Percentiles rank a stretch among this genome's conserved stretches.
Conservation (phyloP, 768 basidiomycete species). For the Boletus barrowsii region DNA sequence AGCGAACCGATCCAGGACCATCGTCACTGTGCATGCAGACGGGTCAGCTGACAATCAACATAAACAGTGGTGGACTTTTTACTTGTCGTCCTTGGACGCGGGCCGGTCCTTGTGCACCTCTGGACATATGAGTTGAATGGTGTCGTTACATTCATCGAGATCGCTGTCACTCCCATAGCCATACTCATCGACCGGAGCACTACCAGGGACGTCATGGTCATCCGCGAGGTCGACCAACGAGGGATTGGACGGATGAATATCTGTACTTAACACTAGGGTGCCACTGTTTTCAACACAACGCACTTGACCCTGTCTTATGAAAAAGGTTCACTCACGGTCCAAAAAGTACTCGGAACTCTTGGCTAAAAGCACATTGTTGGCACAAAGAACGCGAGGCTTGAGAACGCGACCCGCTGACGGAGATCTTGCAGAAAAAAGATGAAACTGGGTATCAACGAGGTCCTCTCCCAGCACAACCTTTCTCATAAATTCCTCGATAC, state of each 20-base stretch:
- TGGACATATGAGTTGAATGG: no score
- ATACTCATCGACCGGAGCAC: not conserved
- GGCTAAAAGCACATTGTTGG: constrained; percentile 27
- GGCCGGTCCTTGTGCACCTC: no score
- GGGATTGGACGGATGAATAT: not conserved
- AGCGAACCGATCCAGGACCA: no score
- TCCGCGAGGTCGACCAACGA: not conserved
- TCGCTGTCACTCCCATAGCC: not conserved
- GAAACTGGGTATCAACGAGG: constrained; percentile 31
- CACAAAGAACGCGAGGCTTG: constrained; percentile 23
- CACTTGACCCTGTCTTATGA: no score
- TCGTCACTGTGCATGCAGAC: no score
- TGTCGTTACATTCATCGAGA: not conserved
- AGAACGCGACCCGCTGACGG: constrained; percentile 3
- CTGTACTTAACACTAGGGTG: not conserved
- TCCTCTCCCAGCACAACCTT: constrained; percentile 25
- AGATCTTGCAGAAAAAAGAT: constrained; percentile 22
- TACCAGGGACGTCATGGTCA: not conserved
- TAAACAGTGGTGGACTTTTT: no score
- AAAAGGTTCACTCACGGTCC: not conserved
- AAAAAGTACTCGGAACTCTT: constrained; percentile 26
- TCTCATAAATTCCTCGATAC: constrained; percentile 21
- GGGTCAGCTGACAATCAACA: not conserved
- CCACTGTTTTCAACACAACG: no score
- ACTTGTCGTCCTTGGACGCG: no score